Percentiles rank a stretch among this genome's conserved stretches.
phyloP scores from a whole-genome alignment of 768 basidiomycete species.

The Amanita jacksonii region DNA sequence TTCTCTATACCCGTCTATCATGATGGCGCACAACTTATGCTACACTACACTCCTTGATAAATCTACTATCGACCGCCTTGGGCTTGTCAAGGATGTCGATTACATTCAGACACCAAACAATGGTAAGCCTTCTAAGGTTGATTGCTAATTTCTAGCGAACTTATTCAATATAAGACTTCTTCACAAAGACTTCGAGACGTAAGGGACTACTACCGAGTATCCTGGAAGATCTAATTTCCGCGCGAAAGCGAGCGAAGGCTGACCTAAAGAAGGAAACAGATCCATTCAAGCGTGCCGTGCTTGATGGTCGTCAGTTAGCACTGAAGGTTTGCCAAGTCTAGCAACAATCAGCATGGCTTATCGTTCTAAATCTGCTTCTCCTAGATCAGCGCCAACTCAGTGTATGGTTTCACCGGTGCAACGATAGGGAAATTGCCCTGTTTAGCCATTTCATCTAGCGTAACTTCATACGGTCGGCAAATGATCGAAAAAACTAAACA shows the following conservation, averaged over 20 bases:
- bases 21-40: slow-evolving; percentile 99
- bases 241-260: slow-evolving; percentile 90
- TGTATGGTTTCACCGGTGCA: slow-evolving; percentile 98
- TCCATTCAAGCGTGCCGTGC: slow-evolving; percentile 92
- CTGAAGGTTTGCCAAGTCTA: slow-evolving; percentile 55
- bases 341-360: neutral
- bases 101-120: slow-evolving; percentile 95
- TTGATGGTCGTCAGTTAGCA: slow-evolving; percentile 95
- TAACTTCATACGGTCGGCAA: slow-evolving; percentile 93
- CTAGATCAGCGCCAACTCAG: slow-evolving; percentile 96
- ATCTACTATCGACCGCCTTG: slow-evolving; percentile 63
- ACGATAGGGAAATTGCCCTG: slow-evolving; percentile 96
- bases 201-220: slow-evolving; percentile 90
- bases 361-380: neutral
- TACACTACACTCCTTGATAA: slow-evolving; percentile 94
- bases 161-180: slow-evolving; percentile 52
- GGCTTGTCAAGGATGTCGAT: slow-evolving; percentile 75
- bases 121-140: slow-evolving; percentile 37
- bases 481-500: slow-evolving; percentile 98
- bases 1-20: slow-evolving; percentile 97
- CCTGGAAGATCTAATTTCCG: slow-evolving; percentile 86
- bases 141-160: neutral
- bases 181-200: slow-evolving; percentile 59
- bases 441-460: slow-evolving; percentile 89
- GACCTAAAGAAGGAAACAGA: slow-evolving; percentile 96